Conservation (phyloP, 2,329 filamentous ascomycete species). For the Bisporella sp. region DNA sequence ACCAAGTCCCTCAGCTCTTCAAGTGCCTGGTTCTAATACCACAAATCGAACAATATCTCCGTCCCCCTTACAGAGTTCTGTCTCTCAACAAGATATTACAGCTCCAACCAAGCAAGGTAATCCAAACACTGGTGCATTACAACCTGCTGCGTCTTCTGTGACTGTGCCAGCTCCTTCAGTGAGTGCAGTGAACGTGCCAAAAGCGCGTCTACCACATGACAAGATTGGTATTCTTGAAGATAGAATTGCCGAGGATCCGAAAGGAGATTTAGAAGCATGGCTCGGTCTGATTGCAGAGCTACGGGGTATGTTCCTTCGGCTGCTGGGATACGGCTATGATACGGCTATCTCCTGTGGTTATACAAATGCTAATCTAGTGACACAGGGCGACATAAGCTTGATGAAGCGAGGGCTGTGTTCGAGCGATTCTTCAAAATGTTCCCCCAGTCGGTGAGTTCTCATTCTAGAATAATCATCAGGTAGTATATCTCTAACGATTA, state of each 20-base stretch:
- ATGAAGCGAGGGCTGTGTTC: constrained; percentile 73
- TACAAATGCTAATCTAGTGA: background rate
- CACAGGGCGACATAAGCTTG: constrained; percentile 67
- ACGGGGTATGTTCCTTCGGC: constrained; percentile 31
- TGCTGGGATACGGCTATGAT: no score
- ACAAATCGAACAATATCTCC: constrained; percentile 22
- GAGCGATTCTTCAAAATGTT: constrained; percentile 84
- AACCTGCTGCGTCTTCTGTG: constrained; percentile 19
- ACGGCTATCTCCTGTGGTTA: background rate
- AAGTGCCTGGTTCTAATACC: constrained; percentile 19
- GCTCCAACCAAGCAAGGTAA: constrained; percentile 24
- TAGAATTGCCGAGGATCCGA: constrained; percentile 84
- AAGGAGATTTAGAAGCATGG: constrained; percentile 91
- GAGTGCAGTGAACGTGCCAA: constrained; percentile 21
- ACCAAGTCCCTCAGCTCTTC: constrained; percentile 16
- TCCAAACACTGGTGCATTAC: constrained; percentile 14
- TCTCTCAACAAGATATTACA: constrained; percentile 20
- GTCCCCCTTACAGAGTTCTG: constrained; percentile 25
- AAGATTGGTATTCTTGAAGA: constrained; percentile 59
- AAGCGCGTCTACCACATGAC: constrained; percentile 30
- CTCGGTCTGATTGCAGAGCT: constrained; percentile 79
- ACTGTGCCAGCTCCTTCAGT: constrained; percentile 13
- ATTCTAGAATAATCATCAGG: no score
- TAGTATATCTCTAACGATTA: constrained; percentile 27
- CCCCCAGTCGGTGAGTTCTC: constrained; percentile 73